Evolutionary conservation across 352 stramenopile genomes (phyloP), one percentile per base, ranked within the genome.

Genomic region (Blastocystis sp.): DNA sequence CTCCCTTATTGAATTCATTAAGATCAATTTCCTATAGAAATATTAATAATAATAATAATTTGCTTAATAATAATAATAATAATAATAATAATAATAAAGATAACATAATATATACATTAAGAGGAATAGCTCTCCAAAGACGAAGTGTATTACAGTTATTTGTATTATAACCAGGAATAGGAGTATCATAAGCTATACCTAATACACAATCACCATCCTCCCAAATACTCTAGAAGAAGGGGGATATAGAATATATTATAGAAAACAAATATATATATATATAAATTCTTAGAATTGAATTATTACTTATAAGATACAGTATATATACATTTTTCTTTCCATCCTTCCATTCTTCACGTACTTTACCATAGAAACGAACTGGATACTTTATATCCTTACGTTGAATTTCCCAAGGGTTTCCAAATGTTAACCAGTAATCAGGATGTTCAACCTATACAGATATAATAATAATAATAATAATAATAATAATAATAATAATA

Each of bases 381-480:
- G 54, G 34, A 32, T 70, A 69, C 4, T 19, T n/a, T 27, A 68
- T 28, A 35, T 70, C 62, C n/a, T 27, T 16, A 13, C 66, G 34
- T 33, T 69, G 52, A 0, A 70, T 58, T 36, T 70, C 66, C 66
- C 66, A 70, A 7, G 66, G 66, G 49, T 67, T 70, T 3, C 47
- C 62, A 44, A 64, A 58, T 1, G 62, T 65, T 2, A 70, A 46
- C 66, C 66, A 70, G 28, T 64, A 68, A 36, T 70, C 66, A 7
- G 66, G 66, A 10, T 67, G 35, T 32, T 70, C 66, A 1, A 65
- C 4, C 43, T 66, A n/a, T n/a, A n/a, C n/a, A n/a, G n/a, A n/a
- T n/a, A n/a, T n/a, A n/a, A n/a, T n/a, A n/a, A n/a, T n/a, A n/a
- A n/a, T n/a, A n/a, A n/a, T n/a, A n/a, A n/a, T n/a, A n/a, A n/a